These are phyloP conservation scores for Botryobasidium botryosum DNA, from an alignment of 768 basidiomycete species.

Conservation along the genomic window DNA sequence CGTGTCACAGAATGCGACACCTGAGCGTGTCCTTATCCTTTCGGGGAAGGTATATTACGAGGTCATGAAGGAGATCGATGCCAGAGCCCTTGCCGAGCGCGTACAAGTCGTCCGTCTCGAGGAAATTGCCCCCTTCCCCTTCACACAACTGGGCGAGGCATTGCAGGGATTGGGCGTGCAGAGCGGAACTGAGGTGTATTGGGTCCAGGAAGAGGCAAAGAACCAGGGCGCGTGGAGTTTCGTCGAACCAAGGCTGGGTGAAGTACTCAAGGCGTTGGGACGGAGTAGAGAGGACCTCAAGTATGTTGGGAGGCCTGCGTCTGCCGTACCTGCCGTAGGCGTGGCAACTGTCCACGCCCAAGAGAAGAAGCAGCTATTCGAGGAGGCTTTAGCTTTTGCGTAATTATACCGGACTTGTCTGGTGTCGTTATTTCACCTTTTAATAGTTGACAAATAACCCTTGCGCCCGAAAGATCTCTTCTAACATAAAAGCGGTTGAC, in stretches of 20 bases:
- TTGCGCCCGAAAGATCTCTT: too few species aligned
- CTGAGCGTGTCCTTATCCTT: slow-evolving; percentile 56
- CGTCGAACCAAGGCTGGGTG: slow-evolving; percentile 38
- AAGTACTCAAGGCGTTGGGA: slow-evolving; percentile 30
- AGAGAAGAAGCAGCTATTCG: slow-evolving; percentile 48
- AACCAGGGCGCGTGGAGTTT: slow-evolving; percentile 75
- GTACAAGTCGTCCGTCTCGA: slow-evolving; percentile 67
- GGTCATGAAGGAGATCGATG: slow-evolving; percentile 49
- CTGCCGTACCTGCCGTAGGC: slow-evolving; percentile 62
- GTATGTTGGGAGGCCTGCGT: slow-evolving; percentile 54
- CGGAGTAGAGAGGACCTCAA: slow-evolving; percentile 20
- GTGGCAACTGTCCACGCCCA: slow-evolving; percentile 46
- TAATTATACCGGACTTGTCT: slow-evolving; percentile 3
- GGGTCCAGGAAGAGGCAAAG: slow-evolving; percentile 76
- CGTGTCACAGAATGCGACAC: slow-evolving; percentile 28
- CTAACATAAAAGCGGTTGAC: too few species aligned
- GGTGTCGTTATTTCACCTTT: too few species aligned
- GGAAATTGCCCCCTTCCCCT: slow-evolving; percentile 82
- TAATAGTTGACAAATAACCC: too few species aligned
- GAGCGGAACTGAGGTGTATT: slow-evolving; percentile 27
- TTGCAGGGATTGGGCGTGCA: slow-evolving; percentile 30
- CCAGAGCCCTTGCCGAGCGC: slow-evolving; percentile 26
- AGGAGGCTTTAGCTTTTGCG: slow-evolving; percentile 30
- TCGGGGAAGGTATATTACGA: slow-evolving; percentile 85
- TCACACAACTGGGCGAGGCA: slow-evolving; percentile 29